phyloP scores from a whole-genome alignment of 768 basidiomycete genomes.

The Phlebiopsis gigantea region DNA sequence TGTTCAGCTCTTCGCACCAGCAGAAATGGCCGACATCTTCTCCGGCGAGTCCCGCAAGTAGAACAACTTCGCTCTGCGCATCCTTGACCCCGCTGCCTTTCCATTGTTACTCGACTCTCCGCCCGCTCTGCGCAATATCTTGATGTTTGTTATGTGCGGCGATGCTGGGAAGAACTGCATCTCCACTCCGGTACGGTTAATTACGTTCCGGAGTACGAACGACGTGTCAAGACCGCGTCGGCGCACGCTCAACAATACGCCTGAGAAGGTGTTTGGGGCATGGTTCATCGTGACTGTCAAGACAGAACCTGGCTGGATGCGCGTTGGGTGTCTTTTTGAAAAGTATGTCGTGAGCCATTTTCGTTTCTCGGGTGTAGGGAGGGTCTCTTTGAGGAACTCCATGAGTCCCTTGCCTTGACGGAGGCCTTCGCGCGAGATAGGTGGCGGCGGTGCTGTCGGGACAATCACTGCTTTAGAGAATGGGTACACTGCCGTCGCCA shows the following conservation, averaged over 20 bases:
- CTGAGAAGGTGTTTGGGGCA: slow-evolving; percentile 80
- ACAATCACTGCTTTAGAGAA: slow-evolving; percentile 68
- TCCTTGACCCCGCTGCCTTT: slow-evolving; percentile 43
- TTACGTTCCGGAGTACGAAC: slow-evolving; percentile 85
- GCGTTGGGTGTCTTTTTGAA: slow-evolving; percentile 58
- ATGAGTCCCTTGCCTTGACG: slow-evolving; percentile 73
- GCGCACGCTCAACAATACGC: slow-evolving; percentile 79
- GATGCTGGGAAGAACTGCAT: slow-evolving; percentile 86
- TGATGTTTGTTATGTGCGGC: slow-evolving; percentile 84
- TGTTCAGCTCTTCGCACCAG: slow-evolving; percentile 30
- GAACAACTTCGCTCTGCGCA: slow-evolving; percentile 76
- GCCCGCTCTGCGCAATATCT: slow-evolving; percentile 60
- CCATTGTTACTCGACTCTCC: slow-evolving; percentile 21
- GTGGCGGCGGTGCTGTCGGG: slow-evolving; percentile 37
- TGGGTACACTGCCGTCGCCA: slow-evolving; percentile 57
- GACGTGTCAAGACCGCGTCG: slow-evolving; percentile 82
- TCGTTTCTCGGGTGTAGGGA: slow-evolving; percentile 66
- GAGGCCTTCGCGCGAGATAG: slow-evolving; percentile 39
- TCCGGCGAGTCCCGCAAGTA: slow-evolving; percentile 79
- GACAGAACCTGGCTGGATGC: slow-evolving; percentile 81
- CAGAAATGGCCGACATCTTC: slow-evolving; percentile 77
- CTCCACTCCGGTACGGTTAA: slow-evolving; percentile 90
- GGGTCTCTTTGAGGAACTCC: slow-evolving; percentile 61
- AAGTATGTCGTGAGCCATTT: slow-evolving; percentile 66
- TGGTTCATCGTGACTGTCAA: slow-evolving; percentile 73